Evolutionary conservation across 2,329 filamentous ascomycete species (phyloP), one percentile per base, ranked within the genome.

Genomic region (Lachnellula arida): DNA sequence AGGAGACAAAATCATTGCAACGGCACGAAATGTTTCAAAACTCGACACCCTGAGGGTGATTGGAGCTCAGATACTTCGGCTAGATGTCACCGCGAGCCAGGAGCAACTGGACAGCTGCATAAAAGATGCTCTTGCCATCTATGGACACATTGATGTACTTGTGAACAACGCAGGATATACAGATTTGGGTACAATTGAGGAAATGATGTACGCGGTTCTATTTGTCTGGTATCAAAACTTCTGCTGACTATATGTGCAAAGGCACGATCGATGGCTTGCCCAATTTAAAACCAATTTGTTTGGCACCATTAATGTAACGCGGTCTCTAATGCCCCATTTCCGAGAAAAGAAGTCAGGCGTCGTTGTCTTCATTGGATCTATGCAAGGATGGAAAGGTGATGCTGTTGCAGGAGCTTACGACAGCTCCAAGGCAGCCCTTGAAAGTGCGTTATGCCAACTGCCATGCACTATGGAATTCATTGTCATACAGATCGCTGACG

Each of bases 251-350:
- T 46, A 42, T 46, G n/a, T 8, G 14, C 5, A n/a, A 28, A 62
- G 56, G 6, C 51, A 40, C 4, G 60, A 63, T 46, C 34, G 49
- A 2, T 57, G 35, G 7, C 23, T 57, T 11, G 11, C 46, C 5
- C 52, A 61, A 37, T 81, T 80, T 66, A 73, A 77, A 63, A 79
- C 78, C 28, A 83, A 84, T 55, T 77, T 83, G 42, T 78, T 82
- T 58, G 80, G 79, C 3, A 66, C 71, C 9, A 67, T 80, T 46
- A 78, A 77, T 55, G 72, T 79, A 0, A 72, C 75, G 28, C 74
- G 76, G 5, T 76, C 78, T 0, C 72, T 77, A 8, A 64, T 81
- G 0, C 78, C 79, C 0, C 68, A 73, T 34, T 72, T 83, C 62
- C 74, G 79, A 23, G 62, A 65, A 7, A 72, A 71, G 4, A 58